These are phyloP conservation scores for Dictyostelium intermedium DNA, from an alignment of 78 protist genomes.

Conservation along the genomic window DNA sequence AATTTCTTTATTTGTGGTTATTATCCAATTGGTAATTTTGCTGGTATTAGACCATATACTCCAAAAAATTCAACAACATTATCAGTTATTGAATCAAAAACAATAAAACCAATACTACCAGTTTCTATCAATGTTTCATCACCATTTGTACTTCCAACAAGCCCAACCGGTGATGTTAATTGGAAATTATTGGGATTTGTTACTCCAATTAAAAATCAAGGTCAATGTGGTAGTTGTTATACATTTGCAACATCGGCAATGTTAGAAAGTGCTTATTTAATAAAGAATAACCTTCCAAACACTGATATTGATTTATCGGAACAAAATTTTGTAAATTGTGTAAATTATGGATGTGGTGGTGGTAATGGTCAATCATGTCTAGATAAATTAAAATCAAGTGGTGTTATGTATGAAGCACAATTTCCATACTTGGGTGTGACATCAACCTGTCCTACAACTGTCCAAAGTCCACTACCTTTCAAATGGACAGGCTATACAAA, in stretches of 20 bases:
- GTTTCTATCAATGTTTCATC: not conserved
- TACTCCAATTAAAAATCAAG: constrained; percentile 60
- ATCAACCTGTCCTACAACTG: not conserved
- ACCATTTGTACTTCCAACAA: not conserved
- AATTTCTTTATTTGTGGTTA: constrained; percentile 27
- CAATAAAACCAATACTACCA: not conserved
- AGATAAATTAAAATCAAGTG: not conserved
- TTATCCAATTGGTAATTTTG: constrained; percentile 41
- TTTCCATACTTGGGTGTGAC: not conserved
- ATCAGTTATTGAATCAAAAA: too few species aligned
- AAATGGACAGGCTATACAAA: constrained; percentile 29
- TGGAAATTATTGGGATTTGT: constrained; percentile 82
- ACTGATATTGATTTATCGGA: constrained; percentile 21
- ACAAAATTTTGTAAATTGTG: constrained; percentile 44
- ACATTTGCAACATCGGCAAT: not conserved
- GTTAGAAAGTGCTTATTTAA: constrained; percentile 22
- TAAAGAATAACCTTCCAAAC: not conserved
- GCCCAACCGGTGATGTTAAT: constrained; percentile 28
- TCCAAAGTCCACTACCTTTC: not conserved
- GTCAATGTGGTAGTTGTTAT: constrained; percentile 46
- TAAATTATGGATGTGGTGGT: constrained; percentile 47
- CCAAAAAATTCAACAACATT: constrained; percentile 6
- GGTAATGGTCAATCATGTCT: constrained; percentile 23
- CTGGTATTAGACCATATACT: constrained; percentile 35
- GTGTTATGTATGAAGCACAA: not conserved